Evolutionary conservation across 2,329 filamentous ascomycete genomes (phyloP), one percentile per base, ranked within the genome.

Genomic region (Beauveria brongniartii): DNA sequence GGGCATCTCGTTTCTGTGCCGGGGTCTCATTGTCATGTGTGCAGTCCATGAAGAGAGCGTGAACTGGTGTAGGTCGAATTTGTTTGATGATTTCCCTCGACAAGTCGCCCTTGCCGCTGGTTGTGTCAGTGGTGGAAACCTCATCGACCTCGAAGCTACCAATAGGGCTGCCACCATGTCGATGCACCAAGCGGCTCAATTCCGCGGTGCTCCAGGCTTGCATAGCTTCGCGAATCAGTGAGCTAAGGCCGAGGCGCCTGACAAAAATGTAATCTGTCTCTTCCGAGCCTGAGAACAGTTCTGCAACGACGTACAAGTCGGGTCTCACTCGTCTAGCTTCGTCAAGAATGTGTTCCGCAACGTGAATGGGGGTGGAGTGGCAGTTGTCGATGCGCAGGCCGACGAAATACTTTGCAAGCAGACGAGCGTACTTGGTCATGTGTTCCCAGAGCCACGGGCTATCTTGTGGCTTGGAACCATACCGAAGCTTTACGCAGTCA

Each of bases 1-100:
- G 85, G 56, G 92, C 92, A 72, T 97, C 92, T 46, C 95, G 84
- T 74, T 97, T 97, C 74, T 99, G 93, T 1, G 93, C 91, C 0
- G 94, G 94, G 2, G 91, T 89, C 75, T 99, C 93, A 68, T 99
- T 99, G 76, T 99, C 94, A 73, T 99, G 94, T 0, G 95, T 99
- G 74, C 95, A 99, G 72, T 99, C 95, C 92, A 97, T 97, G 75
- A 99, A 97, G 1, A 99, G 78, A 1, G 93, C 94, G 66, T 96
- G 92, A 0, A 97, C 89, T 4, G 92, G 91, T 3, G 86, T 90
- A n/a, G 89, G 87, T 66, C 91, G 90, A 73, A 99, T 92, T 64
- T 82, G 88, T 65, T 88, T 89, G 65, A 96, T 81, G 20, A 90
- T 83, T 67, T 93, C 88, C 41, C 80, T 77, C 37, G 78, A 75